A percentile compares a stretch with the other conserved stretches of the same genome.
These are phyloP conservation scores for Leishmania aethiopica DNA, from an alignment of 208 protist genomes.

Conservation along the genomic window DNA sequence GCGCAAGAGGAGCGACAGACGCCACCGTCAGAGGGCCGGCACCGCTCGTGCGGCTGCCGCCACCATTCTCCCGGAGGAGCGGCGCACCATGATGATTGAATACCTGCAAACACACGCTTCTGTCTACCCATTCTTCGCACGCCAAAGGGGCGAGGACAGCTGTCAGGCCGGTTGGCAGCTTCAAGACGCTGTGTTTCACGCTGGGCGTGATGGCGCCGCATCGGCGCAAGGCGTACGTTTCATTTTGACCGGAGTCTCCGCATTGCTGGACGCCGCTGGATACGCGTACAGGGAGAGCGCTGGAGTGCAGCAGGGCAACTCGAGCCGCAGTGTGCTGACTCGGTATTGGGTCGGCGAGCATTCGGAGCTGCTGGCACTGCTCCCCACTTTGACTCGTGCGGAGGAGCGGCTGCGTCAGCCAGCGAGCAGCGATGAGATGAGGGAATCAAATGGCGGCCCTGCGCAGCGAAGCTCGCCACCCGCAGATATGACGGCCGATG, in stretches of 20 bases:
- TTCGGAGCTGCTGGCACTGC: constrained; percentile 27
- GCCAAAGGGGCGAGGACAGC: background rate
- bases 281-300: background rate
- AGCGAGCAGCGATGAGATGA: background rate
- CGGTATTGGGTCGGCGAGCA: constrained; percentile 46
- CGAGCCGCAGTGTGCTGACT: constrained; percentile 40
- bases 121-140: constrained; percentile 43
- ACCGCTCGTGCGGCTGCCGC: background rate
- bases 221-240: constrained; percentile 30
- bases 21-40: background rate
- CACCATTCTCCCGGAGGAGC: constrained; percentile 27
- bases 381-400: constrained; percentile 39
- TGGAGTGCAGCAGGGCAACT: constrained; percentile 4
- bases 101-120: constrained; percentile 39
- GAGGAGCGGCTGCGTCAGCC: constrained; percentile 23
- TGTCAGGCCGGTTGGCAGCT: constrained; percentile 4
- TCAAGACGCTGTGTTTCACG: constrained; percentile 29
- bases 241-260: constrained; percentile 37
- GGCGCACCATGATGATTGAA: constrained; percentile 25
- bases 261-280: background rate
- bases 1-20: background rate
- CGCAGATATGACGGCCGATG: background rate
- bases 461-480: constrained; percentile 1
- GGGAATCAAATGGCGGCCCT: constrained; percentile 9
- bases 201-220: constrained; percentile 8